phyloP scores from a whole-genome alignment of 257 asterid genomes.

The Ocimum tenuiflorum region DNA sequence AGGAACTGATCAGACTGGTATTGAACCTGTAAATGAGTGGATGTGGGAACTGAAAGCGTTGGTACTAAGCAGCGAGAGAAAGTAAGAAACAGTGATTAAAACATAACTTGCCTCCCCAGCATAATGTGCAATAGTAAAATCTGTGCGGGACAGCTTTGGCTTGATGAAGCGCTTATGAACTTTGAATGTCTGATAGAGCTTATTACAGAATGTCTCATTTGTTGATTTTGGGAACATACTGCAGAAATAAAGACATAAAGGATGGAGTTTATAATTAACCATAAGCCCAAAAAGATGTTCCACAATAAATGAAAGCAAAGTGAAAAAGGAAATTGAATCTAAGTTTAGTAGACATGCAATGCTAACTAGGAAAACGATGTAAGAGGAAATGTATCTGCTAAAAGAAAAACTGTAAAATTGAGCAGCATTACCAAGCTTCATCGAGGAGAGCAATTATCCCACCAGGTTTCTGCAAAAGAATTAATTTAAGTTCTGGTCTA shows the following conservation, averaged over 20 bases:
- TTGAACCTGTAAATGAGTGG: slow-evolving; percentile 60
- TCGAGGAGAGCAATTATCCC: slow-evolving; percentile 91
- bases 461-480: slow-evolving; percentile 88
- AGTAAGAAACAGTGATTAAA: slow-evolving; percentile 7
- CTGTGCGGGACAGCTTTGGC: slow-evolving; percentile 94
- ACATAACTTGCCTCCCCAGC: slow-evolving; percentile 85
- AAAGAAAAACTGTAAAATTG: slow-evolving; percentile 13
- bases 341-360: slow-evolving; percentile 6
- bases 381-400: not conserved
- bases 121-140: slow-evolving; percentile 79
- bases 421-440: slow-evolving; percentile 78
- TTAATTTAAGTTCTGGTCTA: slow-evolving; percentile 15
- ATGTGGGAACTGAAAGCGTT: slow-evolving; percentile 19
- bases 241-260: slow-evolving; percentile 30
- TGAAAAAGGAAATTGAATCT: not conserved
- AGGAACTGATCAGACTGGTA: slow-evolving; percentile 89
- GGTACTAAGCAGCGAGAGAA: slow-evolving; percentile 13
- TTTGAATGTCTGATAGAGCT: slow-evolving; percentile 93
- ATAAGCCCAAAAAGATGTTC: not conserved
- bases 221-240: slow-evolving; percentile 99
- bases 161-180: slow-evolving; percentile 81
- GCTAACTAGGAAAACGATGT: slow-evolving; percentile 7
- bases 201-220: slow-evolving; percentile 89
- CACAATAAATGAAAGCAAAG: slow-evolving; percentile 9
- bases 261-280: slow-evolving; percentile 11